Conservation (phyloP, 164 flowering plant genomes). For the Echeveria elegans region DNA sequence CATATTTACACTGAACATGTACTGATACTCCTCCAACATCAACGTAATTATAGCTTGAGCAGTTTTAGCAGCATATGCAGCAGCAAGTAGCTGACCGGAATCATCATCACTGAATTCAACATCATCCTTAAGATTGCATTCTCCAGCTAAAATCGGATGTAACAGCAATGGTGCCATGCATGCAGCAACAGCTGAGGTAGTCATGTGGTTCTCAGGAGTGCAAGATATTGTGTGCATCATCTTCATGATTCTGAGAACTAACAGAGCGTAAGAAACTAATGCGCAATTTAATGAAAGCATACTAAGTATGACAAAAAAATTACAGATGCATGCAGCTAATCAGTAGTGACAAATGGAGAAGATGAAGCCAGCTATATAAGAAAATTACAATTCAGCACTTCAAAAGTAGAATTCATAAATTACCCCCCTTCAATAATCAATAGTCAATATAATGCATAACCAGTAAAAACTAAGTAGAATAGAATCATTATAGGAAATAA, state of each 20-base stretch:
- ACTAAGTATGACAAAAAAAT: too few relatives aligned
- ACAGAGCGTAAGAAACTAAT: slow-evolving; percentile 1
- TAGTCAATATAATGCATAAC: too few relatives aligned
- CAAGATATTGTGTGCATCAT: background rate
- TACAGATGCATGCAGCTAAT: too few relatives aligned
- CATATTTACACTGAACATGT: background rate
- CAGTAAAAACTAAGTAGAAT: too few relatives aligned
- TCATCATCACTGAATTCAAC: background rate
- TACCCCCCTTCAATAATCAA: too few relatives aligned
- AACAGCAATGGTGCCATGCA: background rate
- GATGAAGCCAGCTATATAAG: too few relatives aligned
- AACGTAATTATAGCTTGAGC: background rate
- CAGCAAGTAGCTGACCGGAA: background rate
- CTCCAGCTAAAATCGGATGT: background rate
- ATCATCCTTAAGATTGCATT: background rate
- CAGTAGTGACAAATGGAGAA: too few relatives aligned
- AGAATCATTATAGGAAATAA: background rate
- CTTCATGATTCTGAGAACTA: background rate
- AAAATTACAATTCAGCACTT: too few relatives aligned
- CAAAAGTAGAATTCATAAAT: too few relatives aligned
- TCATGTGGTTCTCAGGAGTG: background rate
- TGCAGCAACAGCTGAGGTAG: background rate
- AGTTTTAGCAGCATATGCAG: background rate
- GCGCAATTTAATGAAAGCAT: too few relatives aligned
- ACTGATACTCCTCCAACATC: background rate